Evolutionary conservation across 2,329 filamentous ascomycete genomes (phyloP).

Genomic region (Trichoderma endophyticum): DNA sequence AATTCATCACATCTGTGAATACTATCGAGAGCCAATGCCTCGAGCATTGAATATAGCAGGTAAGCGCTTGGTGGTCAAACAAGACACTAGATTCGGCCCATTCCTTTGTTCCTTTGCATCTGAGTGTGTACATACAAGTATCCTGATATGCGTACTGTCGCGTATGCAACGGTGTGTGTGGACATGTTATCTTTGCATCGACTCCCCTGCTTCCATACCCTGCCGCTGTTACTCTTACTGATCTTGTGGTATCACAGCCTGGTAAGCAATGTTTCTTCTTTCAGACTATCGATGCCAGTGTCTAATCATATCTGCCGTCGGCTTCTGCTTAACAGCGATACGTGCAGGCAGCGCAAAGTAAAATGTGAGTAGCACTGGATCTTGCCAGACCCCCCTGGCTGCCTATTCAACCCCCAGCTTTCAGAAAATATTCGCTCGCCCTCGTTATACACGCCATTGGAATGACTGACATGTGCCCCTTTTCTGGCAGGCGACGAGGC

Average conservation of each 20-base stretch:
- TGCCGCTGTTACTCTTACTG: not conserved
- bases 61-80: not conserved
- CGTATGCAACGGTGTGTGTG: not conserved
- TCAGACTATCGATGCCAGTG: not conserved
- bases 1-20: not conserved
- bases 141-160: not conserved
- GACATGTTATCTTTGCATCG: not conserved
- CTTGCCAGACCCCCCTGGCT: too few species aligned
- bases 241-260: not conserved
- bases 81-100: not conserved
- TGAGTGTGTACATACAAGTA: not conserved
- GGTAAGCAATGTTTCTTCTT: not conserved
- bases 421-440: not conserved
- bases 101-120: not conserved
- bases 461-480: not conserved
- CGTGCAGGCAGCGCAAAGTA: slow-evolving; percentile 37
- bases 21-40: not conserved
- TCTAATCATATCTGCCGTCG: not conserved
- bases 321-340: slow-evolving; percentile 29
- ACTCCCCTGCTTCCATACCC: not conserved
- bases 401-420: not conserved
- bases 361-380: slow-evolving; percentile 29
- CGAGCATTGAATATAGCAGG: slow-evolving; percentile 14
- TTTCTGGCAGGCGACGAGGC: slow-evolving; percentile 31
- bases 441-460: slow-evolving; percentile 5